These are phyloP conservation scores for Monosporascus sp. DNA, from an alignment of 2,329 filamentous ascomycete genomes.

Conservation along the genomic window DNA sequence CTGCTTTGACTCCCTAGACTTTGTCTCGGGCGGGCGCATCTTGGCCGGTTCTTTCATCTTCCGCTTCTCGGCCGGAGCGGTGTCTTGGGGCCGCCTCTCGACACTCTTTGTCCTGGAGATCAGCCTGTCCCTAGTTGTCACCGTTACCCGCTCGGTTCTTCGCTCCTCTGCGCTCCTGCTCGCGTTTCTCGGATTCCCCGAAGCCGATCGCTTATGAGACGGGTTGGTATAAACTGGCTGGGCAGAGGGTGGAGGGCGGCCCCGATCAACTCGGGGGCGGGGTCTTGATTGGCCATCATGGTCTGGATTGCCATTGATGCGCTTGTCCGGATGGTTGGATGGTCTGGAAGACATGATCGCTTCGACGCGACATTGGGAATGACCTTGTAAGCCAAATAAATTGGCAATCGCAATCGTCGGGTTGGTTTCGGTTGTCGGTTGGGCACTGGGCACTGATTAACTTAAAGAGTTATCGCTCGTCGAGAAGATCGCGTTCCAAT, in stretches of 20 bases:
- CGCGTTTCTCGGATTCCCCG: conserved; percentile 48
- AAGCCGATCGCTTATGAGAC: conserved; percentile 53
- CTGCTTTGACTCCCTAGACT: conserved; percentile 37
- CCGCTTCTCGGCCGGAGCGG: conserved; percentile 27
- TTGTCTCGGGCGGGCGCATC: conserved; percentile 39
- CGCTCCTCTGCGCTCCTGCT: conserved; percentile 47
- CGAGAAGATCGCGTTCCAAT: neutral
- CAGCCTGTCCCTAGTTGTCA: conserved; percentile 59
- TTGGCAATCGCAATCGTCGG: conserved; percentile 9
- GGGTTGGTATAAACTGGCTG: conserved; percentile 31
- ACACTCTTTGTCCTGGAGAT: conserved; percentile 56
- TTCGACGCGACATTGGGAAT: conserved; percentile 20
- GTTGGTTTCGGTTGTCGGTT: neutral
- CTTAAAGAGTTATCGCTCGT: neutral
- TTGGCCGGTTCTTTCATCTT: conserved; percentile 34
- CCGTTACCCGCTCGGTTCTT: conserved; percentile 50
- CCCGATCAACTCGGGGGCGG: conserved; percentile 17
- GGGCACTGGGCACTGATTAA: neutral
- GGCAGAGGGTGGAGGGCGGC: conserved; percentile 32
- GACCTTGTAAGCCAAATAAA: conserved; percentile 2
- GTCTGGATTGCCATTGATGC: conserved; percentile 35
- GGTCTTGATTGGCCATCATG: conserved; percentile 23
- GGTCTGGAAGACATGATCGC: conserved; percentile 30
- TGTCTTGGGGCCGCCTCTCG: conserved; percentile 34
- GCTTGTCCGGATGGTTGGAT: conserved; percentile 34